Conservation (phyloP, 257 asterid genomes). For the Capsicum pubescens region DNA sequence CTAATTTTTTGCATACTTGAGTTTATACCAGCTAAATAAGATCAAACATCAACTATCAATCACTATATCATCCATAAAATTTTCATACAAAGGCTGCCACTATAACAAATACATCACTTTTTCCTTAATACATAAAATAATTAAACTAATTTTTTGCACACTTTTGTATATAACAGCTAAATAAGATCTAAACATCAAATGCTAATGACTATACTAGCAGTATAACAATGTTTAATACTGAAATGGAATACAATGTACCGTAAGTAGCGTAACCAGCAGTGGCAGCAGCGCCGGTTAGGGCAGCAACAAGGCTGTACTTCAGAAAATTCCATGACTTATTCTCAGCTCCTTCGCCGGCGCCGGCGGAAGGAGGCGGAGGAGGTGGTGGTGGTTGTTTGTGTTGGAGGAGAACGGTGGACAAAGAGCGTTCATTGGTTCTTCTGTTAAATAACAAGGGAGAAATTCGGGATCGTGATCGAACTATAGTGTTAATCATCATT, state of each 20-base stretch:
- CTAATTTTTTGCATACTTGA: too few species aligned
- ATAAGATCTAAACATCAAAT: too few species aligned
- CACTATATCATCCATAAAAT: too few species aligned
- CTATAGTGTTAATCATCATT: slow-evolving; percentile 47
- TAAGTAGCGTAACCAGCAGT: slow-evolving; percentile 75
- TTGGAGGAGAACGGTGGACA: slow-evolving; percentile 42
- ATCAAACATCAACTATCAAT: too few species aligned
- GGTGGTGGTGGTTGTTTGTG: slow-evolving; percentile 55
- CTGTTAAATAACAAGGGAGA: slow-evolving; percentile 36
- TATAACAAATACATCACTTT: too few species aligned
- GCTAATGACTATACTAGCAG: too few species aligned
- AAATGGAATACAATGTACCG: slow-evolving; percentile 21
- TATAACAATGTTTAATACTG: too few species aligned
- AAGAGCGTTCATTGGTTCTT: slow-evolving; percentile 39
- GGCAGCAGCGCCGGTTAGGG: slow-evolving; percentile 65
- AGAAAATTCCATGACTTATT: slow-evolving; percentile 63
- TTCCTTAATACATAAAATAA: too few species aligned
- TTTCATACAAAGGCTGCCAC: too few species aligned
- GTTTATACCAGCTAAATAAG: too few species aligned
- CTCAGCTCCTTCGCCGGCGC: slow-evolving; percentile 47
- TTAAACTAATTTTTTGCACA: too few species aligned
- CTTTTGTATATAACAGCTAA: too few species aligned
- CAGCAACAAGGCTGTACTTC: slow-evolving; percentile 57
- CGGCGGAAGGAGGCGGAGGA: slow-evolving; percentile 46
- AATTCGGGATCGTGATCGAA: slow-evolving; percentile 53